Percentiles rank a stretch among this genome's conserved stretches.
phyloP scores from a whole-genome alignment of 495 filamentous ascomycete species.

The Neurospora sp. region DNA sequence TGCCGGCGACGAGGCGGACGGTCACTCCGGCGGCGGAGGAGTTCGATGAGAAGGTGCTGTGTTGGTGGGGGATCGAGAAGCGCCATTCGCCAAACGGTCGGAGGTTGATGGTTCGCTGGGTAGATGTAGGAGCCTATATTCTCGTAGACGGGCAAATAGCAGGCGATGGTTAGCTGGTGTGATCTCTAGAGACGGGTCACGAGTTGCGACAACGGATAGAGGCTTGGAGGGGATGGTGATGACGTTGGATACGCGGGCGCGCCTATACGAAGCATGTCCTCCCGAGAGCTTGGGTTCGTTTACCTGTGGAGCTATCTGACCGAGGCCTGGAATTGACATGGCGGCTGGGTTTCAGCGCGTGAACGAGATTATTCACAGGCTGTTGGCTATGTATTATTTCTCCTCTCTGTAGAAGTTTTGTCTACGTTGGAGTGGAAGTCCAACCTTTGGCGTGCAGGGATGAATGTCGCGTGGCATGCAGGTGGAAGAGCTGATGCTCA shows the following conservation, averaged over 20 bases:
- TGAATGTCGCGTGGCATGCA: background rate
- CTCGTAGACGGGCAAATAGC: background rate
- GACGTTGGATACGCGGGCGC: background rate
- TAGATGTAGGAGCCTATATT: constrained; percentile 10
- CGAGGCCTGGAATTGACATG: constrained; percentile 42
- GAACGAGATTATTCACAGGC: background rate
- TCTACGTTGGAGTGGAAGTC: background rate
- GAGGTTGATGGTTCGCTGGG: constrained; percentile 27
- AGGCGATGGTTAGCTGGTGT: background rate
- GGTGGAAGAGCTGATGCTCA: background rate
- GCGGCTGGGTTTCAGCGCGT: background rate
- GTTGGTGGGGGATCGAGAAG: constrained; percentile 71
- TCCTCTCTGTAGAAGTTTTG: background rate
- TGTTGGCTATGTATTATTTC: background rate
- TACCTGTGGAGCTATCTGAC: constrained; percentile 37
- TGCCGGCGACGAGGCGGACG: constrained; percentile 56
- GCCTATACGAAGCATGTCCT: background rate
- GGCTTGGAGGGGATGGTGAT: background rate
- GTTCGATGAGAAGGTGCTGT: constrained; percentile 22
- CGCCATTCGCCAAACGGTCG: constrained; percentile 66
- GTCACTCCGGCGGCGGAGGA: constrained; percentile 24
- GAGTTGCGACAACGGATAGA: background rate
- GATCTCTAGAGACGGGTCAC: background rate
- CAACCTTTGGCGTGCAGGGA: background rate
- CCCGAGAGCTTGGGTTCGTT: background rate